Evolutionary conservation across 148 eudicot genomes (phyloP).

Genomic region (Oxyria digyna): DNA sequence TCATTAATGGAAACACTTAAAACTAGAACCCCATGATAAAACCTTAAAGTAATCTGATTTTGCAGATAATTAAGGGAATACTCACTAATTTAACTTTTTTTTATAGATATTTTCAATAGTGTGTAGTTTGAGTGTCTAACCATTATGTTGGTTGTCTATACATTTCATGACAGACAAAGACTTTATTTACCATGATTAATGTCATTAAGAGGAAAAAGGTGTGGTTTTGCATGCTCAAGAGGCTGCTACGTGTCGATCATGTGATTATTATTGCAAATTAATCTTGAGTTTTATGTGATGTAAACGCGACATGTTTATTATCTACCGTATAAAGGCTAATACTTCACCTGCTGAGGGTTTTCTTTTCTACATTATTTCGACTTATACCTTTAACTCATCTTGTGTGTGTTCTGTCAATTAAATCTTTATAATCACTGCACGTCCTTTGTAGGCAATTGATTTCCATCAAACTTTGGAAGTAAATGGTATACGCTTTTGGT

Average conservation of each 20-base stretch:
- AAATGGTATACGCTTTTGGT: constrained; percentile 97
- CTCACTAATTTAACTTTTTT: neutral
- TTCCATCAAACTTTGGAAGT: constrained; percentile 94
- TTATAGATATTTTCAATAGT: neutral
- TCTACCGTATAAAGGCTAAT: neutral
- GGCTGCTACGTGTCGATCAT: neutral
- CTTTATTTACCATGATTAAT: neutral
- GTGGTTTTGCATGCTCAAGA: neutral
- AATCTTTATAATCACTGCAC: neutral
- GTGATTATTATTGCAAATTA: neutral
- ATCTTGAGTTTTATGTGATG: neutral
- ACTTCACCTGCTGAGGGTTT: neutral
- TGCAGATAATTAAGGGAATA: neutral
- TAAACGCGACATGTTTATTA: neutral
- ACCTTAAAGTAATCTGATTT: neutral
- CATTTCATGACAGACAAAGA: neutral
- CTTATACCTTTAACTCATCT: neutral
- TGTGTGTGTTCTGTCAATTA: neutral
- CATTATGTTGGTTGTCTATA: neutral
- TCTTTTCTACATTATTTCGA: neutral
- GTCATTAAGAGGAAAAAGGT: neutral
- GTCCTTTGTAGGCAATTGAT: constrained; percentile 62
- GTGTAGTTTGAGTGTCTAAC: neutral
- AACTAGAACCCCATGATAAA: neutral
- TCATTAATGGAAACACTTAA: neutral